phyloP scores from a whole-genome alignment of 305 asterid species.

The Fraxinus xanthoxyloides region DNA sequence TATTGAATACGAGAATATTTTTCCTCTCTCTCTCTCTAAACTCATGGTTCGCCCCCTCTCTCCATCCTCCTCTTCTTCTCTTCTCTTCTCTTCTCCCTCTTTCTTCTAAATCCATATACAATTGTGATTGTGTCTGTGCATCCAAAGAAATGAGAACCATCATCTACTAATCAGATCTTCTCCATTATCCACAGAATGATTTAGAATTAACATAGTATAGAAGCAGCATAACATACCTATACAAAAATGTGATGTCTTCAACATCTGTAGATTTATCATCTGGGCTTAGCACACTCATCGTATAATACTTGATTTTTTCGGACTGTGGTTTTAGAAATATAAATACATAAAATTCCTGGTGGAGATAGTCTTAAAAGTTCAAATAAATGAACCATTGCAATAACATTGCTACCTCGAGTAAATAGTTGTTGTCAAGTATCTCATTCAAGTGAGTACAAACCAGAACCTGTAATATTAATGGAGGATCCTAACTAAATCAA shows the following conservation, averaged over 20 bases:
- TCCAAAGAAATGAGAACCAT: not conserved
- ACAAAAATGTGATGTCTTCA: constrained; percentile 81
- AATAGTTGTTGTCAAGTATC: constrained; percentile 70
- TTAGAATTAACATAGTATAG: not conserved
- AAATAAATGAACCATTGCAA: constrained; percentile 22
- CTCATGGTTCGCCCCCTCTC: not conserved
- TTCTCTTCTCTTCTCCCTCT: not conserved
- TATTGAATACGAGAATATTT: not conserved
- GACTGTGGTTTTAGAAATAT: constrained; percentile 50
- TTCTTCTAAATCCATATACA: not conserved
- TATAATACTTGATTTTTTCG: constrained; percentile 68
- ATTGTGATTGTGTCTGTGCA: not conserved
- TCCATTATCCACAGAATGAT: not conserved
- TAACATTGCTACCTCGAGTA: constrained; percentile 57
- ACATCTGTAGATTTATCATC: constrained; percentile 50
- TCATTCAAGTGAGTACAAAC: constrained; percentile 92
- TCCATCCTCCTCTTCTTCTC: not conserved
- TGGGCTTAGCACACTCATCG: constrained; percentile 95
- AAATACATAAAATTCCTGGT: constrained; percentile 18
- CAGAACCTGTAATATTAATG: constrained; percentile 61
- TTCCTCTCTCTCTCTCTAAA: not conserved
- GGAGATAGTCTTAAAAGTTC: constrained; percentile 21
- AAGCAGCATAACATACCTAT: constrained; percentile 52
- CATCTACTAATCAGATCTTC: not conserved
- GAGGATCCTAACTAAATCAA: constrained; percentile 16